Base-by-base conservation (phyloP, 805 yeast genomes). In the Kodamaea laetipori region DNA sequence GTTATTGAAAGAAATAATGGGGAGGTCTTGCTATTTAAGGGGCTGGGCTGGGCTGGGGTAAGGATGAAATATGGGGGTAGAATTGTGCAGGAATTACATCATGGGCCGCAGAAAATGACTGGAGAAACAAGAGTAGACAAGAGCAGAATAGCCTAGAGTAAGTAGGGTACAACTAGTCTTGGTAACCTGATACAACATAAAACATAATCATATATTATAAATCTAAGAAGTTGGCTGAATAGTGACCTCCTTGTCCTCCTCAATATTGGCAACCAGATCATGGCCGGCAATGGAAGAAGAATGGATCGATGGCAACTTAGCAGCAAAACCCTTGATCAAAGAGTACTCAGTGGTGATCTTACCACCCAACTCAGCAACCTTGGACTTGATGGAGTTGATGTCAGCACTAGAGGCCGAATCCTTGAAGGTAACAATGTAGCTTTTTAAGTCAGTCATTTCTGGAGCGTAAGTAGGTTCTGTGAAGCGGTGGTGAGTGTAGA, bases 181-280 rank as follows among this genome's bases (percentile, higher is more conserved):
- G 24, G 8, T 21, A 21, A 21, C 24, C 6, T 8, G 8, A 7
- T 30, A 30, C 19, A 30, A 30, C 30, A 26, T 6, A n/a, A 26
- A 26, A 9, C 30, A 26, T 26, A 27, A 13, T 37, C 26, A 12
- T 26, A 37, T 15, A 26, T 18, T 27, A 28, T n/a, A 21, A 24
- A 13, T 17, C 15, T 18, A 17, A 33, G 10, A 37, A 37, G 9
- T 17, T 41, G 48, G 21, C 39, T 69, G 69, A 50, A 73, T 77
- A 52, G 73, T 71, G 32, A 84, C 88, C 56, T 79, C 85, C 56
- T 75, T 67, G 59, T 84, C 90, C 58, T 80, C 88, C 61, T 84
- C 90, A 50, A 83, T 68, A 31, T 73, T 64, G 37, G 77, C 75
- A 51, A 84, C 82, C 38, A 71, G 74, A 21, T 75, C 77, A 55